Evolutionary conservation across 2,329 filamentous ascomycete species (phyloP).

Genomic region (Epicoccum sorghinum): DNA sequence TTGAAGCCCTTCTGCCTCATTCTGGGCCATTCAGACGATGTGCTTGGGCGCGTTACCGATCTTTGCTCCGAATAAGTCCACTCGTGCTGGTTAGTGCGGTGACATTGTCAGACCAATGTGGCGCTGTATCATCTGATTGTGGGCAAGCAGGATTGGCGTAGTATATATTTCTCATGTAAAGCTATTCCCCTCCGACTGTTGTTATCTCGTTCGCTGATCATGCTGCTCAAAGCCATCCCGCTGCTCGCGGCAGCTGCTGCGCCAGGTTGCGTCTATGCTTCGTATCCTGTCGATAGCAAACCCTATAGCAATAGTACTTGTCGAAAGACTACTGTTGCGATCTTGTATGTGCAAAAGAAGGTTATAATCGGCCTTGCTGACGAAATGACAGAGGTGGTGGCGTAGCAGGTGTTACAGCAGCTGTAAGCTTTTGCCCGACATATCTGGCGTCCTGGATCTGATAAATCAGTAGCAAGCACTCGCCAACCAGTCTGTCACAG

Average conservation of each 20-base stretch:
- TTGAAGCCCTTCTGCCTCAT: neutral
- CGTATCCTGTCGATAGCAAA: slow-evolving; percentile 19
- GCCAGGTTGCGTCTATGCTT: slow-evolving; percentile 17
- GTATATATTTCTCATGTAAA: neutral
- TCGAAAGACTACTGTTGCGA: slow-evolving; percentile 40
- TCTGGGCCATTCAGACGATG: neutral
- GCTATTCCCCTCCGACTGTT: neutral
- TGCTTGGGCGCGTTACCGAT: neutral
- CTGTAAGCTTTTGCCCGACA: slow-evolving; percentile 46
- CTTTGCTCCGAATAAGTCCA: neutral
- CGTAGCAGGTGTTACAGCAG: slow-evolving; percentile 67
- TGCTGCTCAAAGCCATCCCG: slow-evolving; percentile 1
- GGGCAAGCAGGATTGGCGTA: neutral
- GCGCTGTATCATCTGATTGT: neutral
- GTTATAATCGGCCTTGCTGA: neutral
- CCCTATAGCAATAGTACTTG: slow-evolving; percentile 33
- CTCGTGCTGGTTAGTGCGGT: slow-evolving; percentile 6
- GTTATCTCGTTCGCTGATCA: neutral
- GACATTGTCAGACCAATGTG: neutral
- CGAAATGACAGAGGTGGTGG: slow-evolving; percentile 59
- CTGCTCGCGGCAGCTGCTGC: neutral
- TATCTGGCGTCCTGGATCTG: neutral
- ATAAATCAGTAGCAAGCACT: slow-evolving; percentile 59
- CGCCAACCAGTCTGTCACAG: slow-evolving; percentile 63
- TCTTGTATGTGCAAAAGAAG: slow-evolving; percentile 29